Conservation (phyloP, 176 grass and related monocot genomes). For the Pharus latifolius region DNA sequence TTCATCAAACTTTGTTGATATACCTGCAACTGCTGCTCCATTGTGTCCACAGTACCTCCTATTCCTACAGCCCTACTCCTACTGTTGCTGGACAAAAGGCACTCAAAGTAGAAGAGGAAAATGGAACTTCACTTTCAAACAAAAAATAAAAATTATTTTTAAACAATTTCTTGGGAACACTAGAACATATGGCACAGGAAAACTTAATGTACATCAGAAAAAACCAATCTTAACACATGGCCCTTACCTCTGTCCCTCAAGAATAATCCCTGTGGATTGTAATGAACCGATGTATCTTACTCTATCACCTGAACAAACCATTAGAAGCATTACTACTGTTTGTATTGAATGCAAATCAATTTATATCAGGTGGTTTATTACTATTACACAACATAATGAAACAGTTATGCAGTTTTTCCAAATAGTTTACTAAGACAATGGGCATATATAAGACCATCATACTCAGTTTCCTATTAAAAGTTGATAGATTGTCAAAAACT, state of each 20-base stretch:
- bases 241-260: constrained; percentile 35
- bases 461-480: background rate
- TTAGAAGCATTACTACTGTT: constrained; percentile 10
- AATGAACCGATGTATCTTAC: constrained; percentile 65
- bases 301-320: constrained; percentile 73
- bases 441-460: background rate
- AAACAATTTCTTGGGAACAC: background rate
- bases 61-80: too few relatives aligned
- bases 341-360: constrained; percentile 1
- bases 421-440: background rate
- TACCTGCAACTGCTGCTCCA: too few relatives aligned
- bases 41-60: background rate
- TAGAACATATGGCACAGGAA: background rate
- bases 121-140: too few relatives aligned
- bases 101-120: background rate
- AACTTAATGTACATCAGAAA: background rate
- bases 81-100: background rate
- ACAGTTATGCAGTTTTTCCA: background rate
- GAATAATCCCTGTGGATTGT: constrained; percentile 14
- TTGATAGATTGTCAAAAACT: background rate
- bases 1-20: too few relatives aligned
- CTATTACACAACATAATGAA: background rate
- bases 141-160: background rate
- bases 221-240: background rate
- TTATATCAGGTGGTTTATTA: constrained; percentile 4